These are phyloP conservation scores for Alternaria dauci DNA, from an alignment of 2,329 filamentous ascomycete genomes.

Conservation along the genomic window DNA sequence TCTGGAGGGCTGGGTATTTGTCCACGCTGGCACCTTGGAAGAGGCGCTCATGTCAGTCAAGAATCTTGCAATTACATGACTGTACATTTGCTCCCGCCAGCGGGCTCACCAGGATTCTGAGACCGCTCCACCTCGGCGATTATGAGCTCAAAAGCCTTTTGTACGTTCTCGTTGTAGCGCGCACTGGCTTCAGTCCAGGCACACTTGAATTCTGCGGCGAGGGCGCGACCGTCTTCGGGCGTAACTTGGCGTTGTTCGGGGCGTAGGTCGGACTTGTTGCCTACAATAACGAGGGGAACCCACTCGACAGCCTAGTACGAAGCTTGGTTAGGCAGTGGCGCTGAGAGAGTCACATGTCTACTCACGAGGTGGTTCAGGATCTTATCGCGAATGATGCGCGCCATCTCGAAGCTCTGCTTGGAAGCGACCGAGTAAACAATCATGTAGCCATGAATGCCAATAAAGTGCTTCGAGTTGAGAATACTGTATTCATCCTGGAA, in stretches of 20 bases:
- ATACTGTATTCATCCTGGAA: slow-evolving; percentile 95
- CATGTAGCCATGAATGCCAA: slow-evolving; percentile 98
- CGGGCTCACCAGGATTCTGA: slow-evolving; percentile 85
- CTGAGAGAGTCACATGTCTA: slow-evolving; percentile 18
- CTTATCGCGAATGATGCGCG: slow-evolving; percentile 94
- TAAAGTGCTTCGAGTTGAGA: slow-evolving; percentile 97
- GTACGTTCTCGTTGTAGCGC: slow-evolving; percentile 91
- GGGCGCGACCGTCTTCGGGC: slow-evolving; percentile 81
- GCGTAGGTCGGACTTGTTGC: slow-evolving; percentile 94
- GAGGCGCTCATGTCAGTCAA: slow-evolving; percentile 29
- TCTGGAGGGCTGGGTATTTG: slow-evolving; percentile 5
- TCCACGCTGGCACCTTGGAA: slow-evolving; percentile 15
- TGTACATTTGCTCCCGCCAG: slow-evolving; percentile 79
- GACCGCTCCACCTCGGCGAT: slow-evolving; percentile 95
- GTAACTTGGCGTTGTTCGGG: slow-evolving; percentile 93
- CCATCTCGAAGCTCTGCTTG: slow-evolving; percentile 95
- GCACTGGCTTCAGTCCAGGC: slow-evolving; percentile 96
- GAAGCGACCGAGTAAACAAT: slow-evolving; percentile 98
- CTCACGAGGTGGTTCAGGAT: slow-evolving; percentile 93
- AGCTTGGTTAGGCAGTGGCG: slow-evolving; percentile 20
- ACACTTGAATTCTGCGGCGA: slow-evolving; percentile 87
- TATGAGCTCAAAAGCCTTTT: slow-evolving; percentile 90
- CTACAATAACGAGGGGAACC: slow-evolving; percentile 92
- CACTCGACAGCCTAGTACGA: slow-evolving; percentile 79
- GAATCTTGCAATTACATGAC: slow-evolving; percentile 73